Conservation (phyloP, 169 alveolate species). For the Plasmodium coatneyi region DNA sequence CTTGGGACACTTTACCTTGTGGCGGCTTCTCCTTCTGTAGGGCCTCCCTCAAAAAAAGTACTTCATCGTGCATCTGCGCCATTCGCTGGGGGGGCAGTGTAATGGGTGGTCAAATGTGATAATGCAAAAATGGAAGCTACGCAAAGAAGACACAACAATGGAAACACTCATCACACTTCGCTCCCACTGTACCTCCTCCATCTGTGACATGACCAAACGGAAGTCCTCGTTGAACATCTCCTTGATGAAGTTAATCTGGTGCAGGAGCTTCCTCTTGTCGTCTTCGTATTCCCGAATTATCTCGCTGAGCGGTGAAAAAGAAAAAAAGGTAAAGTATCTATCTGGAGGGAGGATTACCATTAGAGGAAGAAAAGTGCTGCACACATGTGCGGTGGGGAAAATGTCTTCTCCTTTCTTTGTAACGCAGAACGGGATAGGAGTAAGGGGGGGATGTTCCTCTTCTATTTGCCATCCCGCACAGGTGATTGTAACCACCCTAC, state of each 20-base stretch:
- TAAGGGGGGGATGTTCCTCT: neutral
- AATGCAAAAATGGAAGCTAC: neutral
- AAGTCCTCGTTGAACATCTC: conserved; percentile 52
- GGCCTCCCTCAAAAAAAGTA: neutral
- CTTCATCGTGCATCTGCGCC: conserved; percentile 5
- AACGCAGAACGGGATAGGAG: neutral
- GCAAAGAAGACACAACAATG: neutral
- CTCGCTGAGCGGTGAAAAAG: conserved; percentile 8
- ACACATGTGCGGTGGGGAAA: neutral
- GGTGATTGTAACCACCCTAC: neutral
- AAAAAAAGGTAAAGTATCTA: neutral
- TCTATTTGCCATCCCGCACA: neutral
- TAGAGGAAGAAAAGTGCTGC: neutral
- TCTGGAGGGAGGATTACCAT: neutral
- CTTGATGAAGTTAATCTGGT: conserved; percentile 45
- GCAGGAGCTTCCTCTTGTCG: conserved; percentile 23
- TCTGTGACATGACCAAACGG: neutral
- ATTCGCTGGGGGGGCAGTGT: conserved; percentile 10
- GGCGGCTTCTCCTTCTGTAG: neutral
- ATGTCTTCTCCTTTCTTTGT: neutral
- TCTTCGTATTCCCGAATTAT: conserved; percentile 41
- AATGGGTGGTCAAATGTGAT: neutral
- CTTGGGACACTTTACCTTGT: neutral
- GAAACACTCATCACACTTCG: neutral
- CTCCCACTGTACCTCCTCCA: conserved; percentile 6